phyloP scores from a whole-genome alignment of 2,329 filamentous ascomycete species.

The Stromatinia cepivora region DNA sequence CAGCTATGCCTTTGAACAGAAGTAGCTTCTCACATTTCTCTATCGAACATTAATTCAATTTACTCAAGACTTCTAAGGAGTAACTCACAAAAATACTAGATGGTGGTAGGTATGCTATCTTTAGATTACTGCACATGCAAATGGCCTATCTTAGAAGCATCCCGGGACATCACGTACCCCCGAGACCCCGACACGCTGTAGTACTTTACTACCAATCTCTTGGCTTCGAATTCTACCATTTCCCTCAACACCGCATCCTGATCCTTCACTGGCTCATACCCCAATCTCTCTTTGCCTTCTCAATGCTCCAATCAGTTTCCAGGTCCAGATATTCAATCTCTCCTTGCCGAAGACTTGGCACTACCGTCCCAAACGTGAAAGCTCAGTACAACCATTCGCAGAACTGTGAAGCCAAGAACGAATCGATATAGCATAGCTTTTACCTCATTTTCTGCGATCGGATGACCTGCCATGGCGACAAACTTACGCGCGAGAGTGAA shows the following conservation, averaged over 20 bases:
- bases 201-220: background rate
- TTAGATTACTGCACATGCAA: too few relatives aligned
- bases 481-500: conserved; percentile 32
- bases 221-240: background rate
- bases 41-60: too few relatives aligned
- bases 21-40: too few relatives aligned
- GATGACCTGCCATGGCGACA: background rate
- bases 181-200: background rate
- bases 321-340: conserved; percentile 15
- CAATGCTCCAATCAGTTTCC: conserved; percentile 20
- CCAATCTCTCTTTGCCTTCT: conserved; percentile 25
- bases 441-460: background rate
- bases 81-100: too few relatives aligned
- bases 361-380: background rate
- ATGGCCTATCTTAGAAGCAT: too few relatives aligned
- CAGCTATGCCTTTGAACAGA: too few relatives aligned
- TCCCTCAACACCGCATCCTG: conserved; percentile 21
- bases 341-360: background rate
- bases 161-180: too few relatives aligned
- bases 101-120: too few relatives aligned
- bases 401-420: background rate
- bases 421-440: background rate
- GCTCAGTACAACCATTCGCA: background rate
- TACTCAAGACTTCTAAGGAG: too few relatives aligned
- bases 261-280: conserved; percentile 21